Evolutionary conservation across 352 stramenopile genomes (phyloP), one percentile per base, ranked within the genome.

Genomic region (Saprolegnia diclina): DNA sequence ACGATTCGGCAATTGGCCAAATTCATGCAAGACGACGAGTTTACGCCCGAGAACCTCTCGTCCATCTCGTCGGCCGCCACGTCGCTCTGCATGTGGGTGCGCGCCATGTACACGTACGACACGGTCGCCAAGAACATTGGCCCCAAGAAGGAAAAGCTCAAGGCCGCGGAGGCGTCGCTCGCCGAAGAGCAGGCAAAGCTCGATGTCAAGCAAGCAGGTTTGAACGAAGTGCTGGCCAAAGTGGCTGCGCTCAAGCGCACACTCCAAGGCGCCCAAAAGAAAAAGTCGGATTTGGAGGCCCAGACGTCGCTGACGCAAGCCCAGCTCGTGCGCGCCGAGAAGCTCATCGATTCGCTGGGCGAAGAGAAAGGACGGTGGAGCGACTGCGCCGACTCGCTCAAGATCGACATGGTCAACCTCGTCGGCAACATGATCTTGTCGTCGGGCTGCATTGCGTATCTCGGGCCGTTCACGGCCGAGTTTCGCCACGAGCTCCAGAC

Each of bases 91-190:
- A 98, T 98, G 91, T 98, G 93, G 90, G 92, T 87, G 0, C 80
- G 90, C 18, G 92, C 92, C 5, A 97, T 98, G 87, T 93, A 96
- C 70, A 97, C 88, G 24, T 98, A 98, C 77, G 90, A 98, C 72
- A 84, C 81, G 4, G 91, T 98, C 32, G 91, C 89, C 26, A 97
- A 97, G 71, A 95, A 91, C 68, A 97, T 98, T 73, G 92, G 77
- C 13, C 93, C 93, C 0, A 98, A 98, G 74, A 95, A 96, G 63
- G 86, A 94, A 64, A 93, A 94, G 26, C 79, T 98, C 0, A 86
- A 88, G 37, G 76, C 82, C 18, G 92, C 93, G 0, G 89, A 98
- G 65, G 76, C 88, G n/a, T 82, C 91, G 0, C 83, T 98, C 0
- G 85, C 83, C 35, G 75, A 83, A 2, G 93, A 97, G 57, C 88